These are phyloP conservation scores for Phenoliferia sp. DNA, from an alignment of 1,284 basidiomycete genomes.

Conservation along the genomic window DNA sequence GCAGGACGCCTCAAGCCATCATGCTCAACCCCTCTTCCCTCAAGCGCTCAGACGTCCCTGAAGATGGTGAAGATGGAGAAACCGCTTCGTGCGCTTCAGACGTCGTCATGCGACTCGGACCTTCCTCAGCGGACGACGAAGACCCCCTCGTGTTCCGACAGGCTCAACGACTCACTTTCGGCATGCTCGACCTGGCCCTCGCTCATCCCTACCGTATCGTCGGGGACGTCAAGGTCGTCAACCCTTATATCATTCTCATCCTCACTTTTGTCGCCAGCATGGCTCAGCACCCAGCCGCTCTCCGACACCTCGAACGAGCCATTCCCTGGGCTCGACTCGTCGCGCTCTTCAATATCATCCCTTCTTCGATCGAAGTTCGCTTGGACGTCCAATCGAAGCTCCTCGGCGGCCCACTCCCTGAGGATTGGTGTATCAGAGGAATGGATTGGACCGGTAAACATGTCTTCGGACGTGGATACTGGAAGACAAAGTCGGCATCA, in stretches of 20 bases:
- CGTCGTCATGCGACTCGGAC: slow-evolving; percentile 25
- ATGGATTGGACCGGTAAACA: slow-evolving; percentile 89
- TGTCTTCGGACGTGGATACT: slow-evolving; percentile 86
- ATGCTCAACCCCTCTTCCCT: slow-evolving; percentile 29
- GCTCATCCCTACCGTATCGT: slow-evolving; percentile 42
- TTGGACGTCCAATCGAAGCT: slow-evolving; percentile 49
- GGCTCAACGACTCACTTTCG: slow-evolving; percentile 73
- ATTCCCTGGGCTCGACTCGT: slow-evolving; percentile 81
- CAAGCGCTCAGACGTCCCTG: slow-evolving; percentile 15
- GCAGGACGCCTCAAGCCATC: slow-evolving; percentile 26
- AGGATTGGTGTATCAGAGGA: slow-evolving; percentile 93
- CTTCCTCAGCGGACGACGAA: slow-evolving; percentile 34
- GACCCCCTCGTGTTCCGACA: slow-evolving; percentile 58
- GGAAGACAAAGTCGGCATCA: slow-evolving; percentile 46
- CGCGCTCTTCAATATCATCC: slow-evolving; percentile 52
- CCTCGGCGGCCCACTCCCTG: slow-evolving; percentile 65
- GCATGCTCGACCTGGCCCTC: slow-evolving; percentile 68
- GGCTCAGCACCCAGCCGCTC: slow-evolving; percentile 58
- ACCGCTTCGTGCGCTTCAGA: slow-evolving; percentile 11
- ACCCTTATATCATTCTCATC: slow-evolving; percentile 80
- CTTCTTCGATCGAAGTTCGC: slow-evolving; percentile 51
- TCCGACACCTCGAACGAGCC: slow-evolving; percentile 61
- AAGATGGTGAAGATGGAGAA: slow-evolving; percentile 40
- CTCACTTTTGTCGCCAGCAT: slow-evolving; percentile 82
- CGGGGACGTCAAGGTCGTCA: slow-evolving; percentile 51